These are phyloP conservation scores for Nannochloropsis salina DNA, from an alignment of 108 stramenopile species.

Conservation along the genomic window DNA sequence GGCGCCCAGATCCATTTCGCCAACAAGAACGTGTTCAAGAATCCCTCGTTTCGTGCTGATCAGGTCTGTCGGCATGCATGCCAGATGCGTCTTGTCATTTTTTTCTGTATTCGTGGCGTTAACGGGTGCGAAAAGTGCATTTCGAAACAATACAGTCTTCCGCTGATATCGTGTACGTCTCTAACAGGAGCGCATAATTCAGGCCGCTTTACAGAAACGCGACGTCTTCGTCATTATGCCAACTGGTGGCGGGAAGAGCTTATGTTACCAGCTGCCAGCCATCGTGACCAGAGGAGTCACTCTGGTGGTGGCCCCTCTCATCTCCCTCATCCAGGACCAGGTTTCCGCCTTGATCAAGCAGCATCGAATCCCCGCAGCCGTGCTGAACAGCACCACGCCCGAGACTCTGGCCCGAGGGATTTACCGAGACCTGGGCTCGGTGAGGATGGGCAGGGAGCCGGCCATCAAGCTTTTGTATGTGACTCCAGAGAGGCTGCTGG, in stretches of 20 bases:
- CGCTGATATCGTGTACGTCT: background rate
- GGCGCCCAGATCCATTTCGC: background rate
- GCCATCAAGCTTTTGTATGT: conserved; percentile 72
- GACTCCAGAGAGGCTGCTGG: conserved; percentile 66
- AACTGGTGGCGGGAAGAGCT: conserved; percentile 22
- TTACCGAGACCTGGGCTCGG: background rate
- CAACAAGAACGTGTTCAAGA: background rate
- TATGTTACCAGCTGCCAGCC: conserved; percentile 94
- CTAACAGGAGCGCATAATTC: conserved; percentile 7
- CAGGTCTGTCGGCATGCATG: background rate
- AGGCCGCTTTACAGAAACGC: conserved; percentile 72
- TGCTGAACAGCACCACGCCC: background rate
- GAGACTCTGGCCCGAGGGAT: background rate
- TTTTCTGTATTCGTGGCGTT: background rate
- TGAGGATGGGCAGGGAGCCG: background rate
- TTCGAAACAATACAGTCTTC: background rate
- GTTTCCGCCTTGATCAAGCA: conserved; percentile 53
- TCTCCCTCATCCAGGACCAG: conserved; percentile 96
- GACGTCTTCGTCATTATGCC: conserved; percentile 99
- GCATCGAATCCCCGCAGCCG: background rate
- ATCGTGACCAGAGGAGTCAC: conserved; percentile 84
- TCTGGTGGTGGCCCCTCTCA: conserved; percentile 88
- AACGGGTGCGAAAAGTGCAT: background rate
- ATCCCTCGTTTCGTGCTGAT: background rate
- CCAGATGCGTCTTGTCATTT: background rate